A percentile compares a stretch with the other conserved stretches of the same genome.
phyloP scores from a whole-genome alignment of 306 rosid species.

The Crataegus laevigata region DNA sequence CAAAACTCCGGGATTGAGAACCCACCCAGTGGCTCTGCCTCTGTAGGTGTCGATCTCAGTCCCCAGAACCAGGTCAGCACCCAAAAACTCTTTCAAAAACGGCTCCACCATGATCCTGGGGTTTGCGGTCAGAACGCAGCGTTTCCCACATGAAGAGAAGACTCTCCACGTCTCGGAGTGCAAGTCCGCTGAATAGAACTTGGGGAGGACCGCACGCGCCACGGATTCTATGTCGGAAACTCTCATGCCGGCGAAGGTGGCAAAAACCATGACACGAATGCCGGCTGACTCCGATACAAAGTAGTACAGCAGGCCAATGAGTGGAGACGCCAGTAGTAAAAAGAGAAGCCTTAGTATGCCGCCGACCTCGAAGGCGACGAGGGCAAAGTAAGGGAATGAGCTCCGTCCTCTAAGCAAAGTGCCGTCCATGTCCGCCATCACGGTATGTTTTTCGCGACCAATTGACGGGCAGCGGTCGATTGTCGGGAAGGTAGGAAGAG shows the following conservation, averaged over 20 bases:
- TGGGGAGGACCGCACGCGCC: conserved; percentile 68
- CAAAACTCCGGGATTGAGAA: conserved; percentile 38
- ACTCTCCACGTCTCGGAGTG: conserved; percentile 62
- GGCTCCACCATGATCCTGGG: conserved; percentile 71
- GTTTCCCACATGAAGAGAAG: conserved; percentile 56
- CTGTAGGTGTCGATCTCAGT: conserved; percentile 38
- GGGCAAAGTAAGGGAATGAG: conserved; percentile 74
- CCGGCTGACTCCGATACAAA: conserved; percentile 60
- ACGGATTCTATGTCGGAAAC: conserved; percentile 46
- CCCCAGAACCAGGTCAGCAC: conserved; percentile 56
- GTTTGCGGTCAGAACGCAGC: conserved; percentile 59
- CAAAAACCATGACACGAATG: conserved; percentile 54
- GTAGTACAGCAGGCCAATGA: conserved; percentile 53
- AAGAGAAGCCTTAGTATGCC: conserved; percentile 58
- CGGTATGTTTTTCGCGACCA: conserved; percentile 59
- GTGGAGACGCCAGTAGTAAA: conserved; percentile 39
- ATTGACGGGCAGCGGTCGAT: conserved; percentile 45
- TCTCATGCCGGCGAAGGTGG: conserved; percentile 47
- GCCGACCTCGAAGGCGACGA: conserved; percentile 62
- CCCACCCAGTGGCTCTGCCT: conserved; percentile 64
- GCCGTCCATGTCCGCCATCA: conserved; percentile 87
- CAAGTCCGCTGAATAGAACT: conserved; percentile 48
- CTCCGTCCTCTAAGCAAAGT: conserved; percentile 60
- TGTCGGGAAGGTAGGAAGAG: conserved; percentile 29
- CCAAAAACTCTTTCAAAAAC: conserved; percentile 53